Conservation (phyloP, 2,329 filamentous ascomycete genomes). For the Scedosporium apiospermum region DNA sequence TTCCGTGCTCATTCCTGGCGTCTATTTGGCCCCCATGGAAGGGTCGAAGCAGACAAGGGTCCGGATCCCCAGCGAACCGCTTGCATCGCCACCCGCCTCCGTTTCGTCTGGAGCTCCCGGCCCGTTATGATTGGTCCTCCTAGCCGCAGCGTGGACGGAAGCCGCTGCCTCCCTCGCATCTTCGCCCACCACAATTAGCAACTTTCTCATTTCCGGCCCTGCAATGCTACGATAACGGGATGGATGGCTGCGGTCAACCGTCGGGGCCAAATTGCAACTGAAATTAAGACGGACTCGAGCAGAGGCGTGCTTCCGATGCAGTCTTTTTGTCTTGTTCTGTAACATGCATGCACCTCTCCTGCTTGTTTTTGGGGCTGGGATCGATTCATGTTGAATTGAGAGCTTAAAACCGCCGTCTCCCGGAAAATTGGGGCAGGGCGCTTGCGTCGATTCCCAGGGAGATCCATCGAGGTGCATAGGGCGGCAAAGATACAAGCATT, state of each 20-base stretch:
- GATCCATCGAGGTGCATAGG: neutral
- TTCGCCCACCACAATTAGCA: neutral
- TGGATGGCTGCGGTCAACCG: neutral
- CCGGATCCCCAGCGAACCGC: neutral
- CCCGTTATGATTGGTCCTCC: neutral
- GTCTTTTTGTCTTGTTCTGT: neutral
- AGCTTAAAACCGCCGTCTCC: neutral
- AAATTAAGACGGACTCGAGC: neutral
- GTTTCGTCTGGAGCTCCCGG: slow-evolving; percentile 1
- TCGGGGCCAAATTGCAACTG: neutral
- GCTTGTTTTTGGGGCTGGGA: neutral
- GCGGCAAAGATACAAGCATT: neutral
- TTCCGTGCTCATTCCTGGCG: neutral
- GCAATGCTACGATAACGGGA: neutral
- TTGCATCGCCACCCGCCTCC: neutral
- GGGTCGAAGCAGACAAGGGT: neutral
- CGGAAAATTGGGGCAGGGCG: neutral
- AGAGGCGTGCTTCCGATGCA: neutral
- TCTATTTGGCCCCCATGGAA: neutral
- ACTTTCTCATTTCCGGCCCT: neutral
- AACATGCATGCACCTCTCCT: neutral
- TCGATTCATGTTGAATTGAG: neutral
- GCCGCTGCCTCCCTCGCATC: neutral
- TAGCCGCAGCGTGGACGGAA: slow-evolving; percentile 1
- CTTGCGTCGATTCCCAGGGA: neutral